Base-by-base conservation (phyloP, 768 basidiomycete species). In the Daedalea quercina region DNA sequence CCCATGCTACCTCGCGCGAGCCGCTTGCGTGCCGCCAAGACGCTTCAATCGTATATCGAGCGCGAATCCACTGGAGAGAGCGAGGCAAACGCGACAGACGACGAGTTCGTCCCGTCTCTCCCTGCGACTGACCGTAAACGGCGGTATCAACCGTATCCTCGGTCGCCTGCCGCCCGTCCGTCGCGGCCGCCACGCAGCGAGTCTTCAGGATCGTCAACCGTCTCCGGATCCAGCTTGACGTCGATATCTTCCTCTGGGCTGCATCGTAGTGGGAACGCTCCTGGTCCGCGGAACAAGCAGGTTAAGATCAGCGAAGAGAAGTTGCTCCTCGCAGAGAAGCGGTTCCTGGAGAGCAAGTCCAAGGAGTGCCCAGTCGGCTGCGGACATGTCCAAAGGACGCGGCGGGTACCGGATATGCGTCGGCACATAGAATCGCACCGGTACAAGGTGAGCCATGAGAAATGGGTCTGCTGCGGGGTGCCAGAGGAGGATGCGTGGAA, bases 401-500 rank as follows among this genome's bases (percentile, higher is more conserved):
- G 53, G 22, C 52, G 58, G 44, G 34, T 17, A 8, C 55, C 55
- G 23, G 55, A 54, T 45, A 31, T 56, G 22, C 50, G 47, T 28
- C 55, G 55, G 13, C 57, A 58, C 48, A 47, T 58, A 47, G 33
- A 33, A 35, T 51, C 55, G 48, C 53, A 56, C 52, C 47, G 51
- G n/a, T 41, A 40, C 20, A 22, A 28, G 2, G 28, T 15, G 13
- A 46, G 53, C 31, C 26, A 42, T 7, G 48, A 17, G 26, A 24
- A 44, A 4, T 60, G 58, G 58, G 46, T 57, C 19, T 60, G 58
- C 47, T 60, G 58, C 26, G 58, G 58, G 20, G 51, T 58, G 17
- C 44, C 46, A 6, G 12, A 53, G 19, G 44, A 24, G n/a, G 47
- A 51, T 12, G 57, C 52, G 17, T 28, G 20, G 15, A 17, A 23